These are phyloP conservation scores for Chlamydomonas schloesseri DNA, from an alignment of 139 green algal species.

Conservation along the genomic window DNA sequence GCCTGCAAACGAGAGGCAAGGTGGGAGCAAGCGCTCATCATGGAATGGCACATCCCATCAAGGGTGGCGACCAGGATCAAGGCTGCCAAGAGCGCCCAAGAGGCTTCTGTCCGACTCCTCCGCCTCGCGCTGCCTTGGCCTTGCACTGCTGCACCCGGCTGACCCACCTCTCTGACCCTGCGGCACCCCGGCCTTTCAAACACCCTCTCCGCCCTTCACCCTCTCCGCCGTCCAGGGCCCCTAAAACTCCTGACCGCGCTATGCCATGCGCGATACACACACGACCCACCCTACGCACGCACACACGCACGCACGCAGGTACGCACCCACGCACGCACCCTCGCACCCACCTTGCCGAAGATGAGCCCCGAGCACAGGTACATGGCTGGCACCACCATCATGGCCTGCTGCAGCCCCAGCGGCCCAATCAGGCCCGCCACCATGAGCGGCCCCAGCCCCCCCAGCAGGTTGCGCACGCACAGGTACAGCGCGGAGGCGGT, in stretches of 20 bases:
- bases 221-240: too few species aligned
- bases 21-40: not conserved
- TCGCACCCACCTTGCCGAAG: slow-evolving; percentile 75
- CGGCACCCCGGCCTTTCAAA: not conserved
- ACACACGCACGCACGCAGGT: too few species aligned
- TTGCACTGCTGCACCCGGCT: too few species aligned
- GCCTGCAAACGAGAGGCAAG: not conserved
- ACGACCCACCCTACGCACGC: too few species aligned
- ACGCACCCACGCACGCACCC: slow-evolving; percentile 33
- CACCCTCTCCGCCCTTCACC: too few species aligned
- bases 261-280: too few species aligned
- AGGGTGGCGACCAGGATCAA: not conserved
- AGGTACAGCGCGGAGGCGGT: slow-evolving; percentile 85
- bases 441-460: slow-evolving; percentile 78
- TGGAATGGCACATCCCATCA: not conserved
- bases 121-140: too few species aligned
- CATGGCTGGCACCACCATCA: slow-evolving; percentile 83
- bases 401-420: slow-evolving; percentile 80
- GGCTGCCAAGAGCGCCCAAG: too few species aligned
- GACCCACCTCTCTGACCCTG: not conserved
- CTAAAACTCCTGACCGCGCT: too few species aligned
- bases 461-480: slow-evolving; percentile 87
- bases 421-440: slow-evolving; percentile 65
- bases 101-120: too few species aligned
- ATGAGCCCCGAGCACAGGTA: slow-evolving; percentile 73